Base-by-base conservation (phyloP, 805 yeast genomes). In the Cyberlindnera nakhonratchasimensis region DNA sequence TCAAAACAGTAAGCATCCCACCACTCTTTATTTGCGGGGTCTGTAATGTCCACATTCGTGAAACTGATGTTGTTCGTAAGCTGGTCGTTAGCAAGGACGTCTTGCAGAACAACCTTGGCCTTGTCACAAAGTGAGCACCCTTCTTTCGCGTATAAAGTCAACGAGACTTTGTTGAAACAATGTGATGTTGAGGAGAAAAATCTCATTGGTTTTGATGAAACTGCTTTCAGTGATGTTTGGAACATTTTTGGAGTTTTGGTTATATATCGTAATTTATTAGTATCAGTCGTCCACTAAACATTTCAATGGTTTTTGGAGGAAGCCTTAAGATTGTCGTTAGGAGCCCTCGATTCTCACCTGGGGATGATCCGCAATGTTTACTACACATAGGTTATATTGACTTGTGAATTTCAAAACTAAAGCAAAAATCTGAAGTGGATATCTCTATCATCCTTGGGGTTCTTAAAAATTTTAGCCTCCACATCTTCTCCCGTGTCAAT, bases 1-100 rank as follows among this genome's bases (percentile, higher is more conserved):
- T 85, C 95, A 57, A 79, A 83, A 52, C 89, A 78, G 51, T 84
- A 85, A 46, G 71, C 69, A 39, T 82, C 86, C 71, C 80, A 82
- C 81, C 87, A 83, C 36, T 70, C 66, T 36, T 73, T 66, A 54
- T 84, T 80, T 40, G 73, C 72, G 0, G 79, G 77, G 21, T 70
- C 66, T 59, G 75, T 75, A 24, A 85, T 84, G 55, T 85, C 86
- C 4, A 81, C 64, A 11, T 67, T 62, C 3, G 63, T 59, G 39
- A 78, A 57, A 7, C 63, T 50, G 3, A 72, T 50, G 13, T 57
- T 54, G 4, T 57, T 51, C 26, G 52, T 47, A 16, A 57, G 45
- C n/a, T 47, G 42, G 2, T 65, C 52, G 10, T 47, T 49, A 13
- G 61, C 59, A 7, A 75, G 55, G 0, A 79, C 71, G 21, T 67